Evolutionary conservation across 1,139 yeast genomes (phyloP), one percentile per base, ranked within the genome.

Genomic region (Pichia sp.): DNA sequence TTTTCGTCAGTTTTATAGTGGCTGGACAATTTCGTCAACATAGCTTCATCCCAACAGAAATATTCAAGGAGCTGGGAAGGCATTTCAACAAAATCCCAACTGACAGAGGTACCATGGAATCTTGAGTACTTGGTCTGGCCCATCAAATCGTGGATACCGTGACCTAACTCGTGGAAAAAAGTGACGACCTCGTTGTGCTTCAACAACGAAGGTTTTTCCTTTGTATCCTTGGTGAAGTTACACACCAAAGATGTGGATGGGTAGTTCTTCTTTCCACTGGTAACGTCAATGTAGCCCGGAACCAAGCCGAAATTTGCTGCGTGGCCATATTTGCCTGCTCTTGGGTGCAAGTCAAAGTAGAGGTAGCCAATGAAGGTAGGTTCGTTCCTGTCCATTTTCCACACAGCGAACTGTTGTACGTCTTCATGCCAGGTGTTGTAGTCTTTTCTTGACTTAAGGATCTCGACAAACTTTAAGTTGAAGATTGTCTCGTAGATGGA

Each of bases 61-160:
- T 83, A 87, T 69, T 89, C 96, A 62, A 89, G 75, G 86, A 89
- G 82, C 72, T 89, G 96, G 1, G 95, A 87, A 30, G 96, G 96
- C 46, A 93, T 89, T 70, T 89, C 96, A 50, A 88, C 95, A 71
- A 88, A 89, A 72, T 89, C 96, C 77, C 93, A 77, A 48, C 87
- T 84, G 30, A 86, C 92, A 47, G 79, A 74, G 31, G 91, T 84
- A 24, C 95, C 95, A 64, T 84, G 87, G 71, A 87, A 87, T 58
- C 84, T 75, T 1, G 86, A 76, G 62, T 80, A 83, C 57, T 73
- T 75, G 49, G 92, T 85, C 57, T 78, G 75, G 8, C 92, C 87
- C 56, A 88, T 77, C 46, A 88, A 73, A 60, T 83, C 87, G 70
- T 89, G 96, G 55, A 89, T 85, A 55, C 95, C 96, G 67, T 89